These are phyloP conservation scores for Beauveria scarabaeidicola DNA, from an alignment of 2,329 filamentous ascomycete species.

Conservation along the genomic window DNA sequence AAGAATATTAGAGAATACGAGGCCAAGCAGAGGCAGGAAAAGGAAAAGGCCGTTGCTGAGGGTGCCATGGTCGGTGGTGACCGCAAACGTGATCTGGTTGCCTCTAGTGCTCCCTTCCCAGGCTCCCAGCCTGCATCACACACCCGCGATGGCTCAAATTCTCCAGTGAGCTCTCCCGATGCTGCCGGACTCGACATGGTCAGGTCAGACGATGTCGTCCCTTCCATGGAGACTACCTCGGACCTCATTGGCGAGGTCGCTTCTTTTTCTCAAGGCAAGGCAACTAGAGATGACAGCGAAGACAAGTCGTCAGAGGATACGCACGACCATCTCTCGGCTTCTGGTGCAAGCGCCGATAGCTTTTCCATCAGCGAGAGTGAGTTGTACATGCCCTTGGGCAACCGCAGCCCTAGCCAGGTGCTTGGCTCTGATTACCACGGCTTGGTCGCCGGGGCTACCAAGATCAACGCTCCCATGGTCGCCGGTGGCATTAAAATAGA, in stretches of 20 bases:
- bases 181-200: not conserved
- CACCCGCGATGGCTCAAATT: slow-evolving; percentile 11
- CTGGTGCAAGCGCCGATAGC: slow-evolving; percentile 11
- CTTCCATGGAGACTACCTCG: slow-evolving; percentile 10
- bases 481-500: slow-evolving; percentile 16
- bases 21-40: slow-evolving; percentile 29
- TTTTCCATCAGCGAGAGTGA: slow-evolving; percentile 10
- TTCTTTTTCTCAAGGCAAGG: not conserved
- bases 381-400: slow-evolving; percentile 9
- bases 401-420: slow-evolving; percentile 11
- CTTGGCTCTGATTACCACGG: slow-evolving; percentile 7
- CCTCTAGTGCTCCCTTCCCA: slow-evolving; percentile 33
- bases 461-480: slow-evolving; percentile 21
- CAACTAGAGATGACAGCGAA: slow-evolving; percentile 10
- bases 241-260: slow-evolving; percentile 9
- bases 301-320: slow-evolving; percentile 12
- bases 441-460: slow-evolving; percentile 11
- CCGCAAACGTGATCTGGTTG: slow-evolving; percentile 28
- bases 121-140: slow-evolving; percentile 16
- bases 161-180: not conserved
- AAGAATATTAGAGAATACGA: slow-evolving; percentile 40
- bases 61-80: slow-evolving; percentile 21
- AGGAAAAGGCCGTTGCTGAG: slow-evolving; percentile 22
- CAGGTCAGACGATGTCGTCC: not conserved
- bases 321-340: slow-evolving; percentile 15